Conservation (phyloP, 305 asterid species). For the Stenogyne calaminthoides region DNA sequence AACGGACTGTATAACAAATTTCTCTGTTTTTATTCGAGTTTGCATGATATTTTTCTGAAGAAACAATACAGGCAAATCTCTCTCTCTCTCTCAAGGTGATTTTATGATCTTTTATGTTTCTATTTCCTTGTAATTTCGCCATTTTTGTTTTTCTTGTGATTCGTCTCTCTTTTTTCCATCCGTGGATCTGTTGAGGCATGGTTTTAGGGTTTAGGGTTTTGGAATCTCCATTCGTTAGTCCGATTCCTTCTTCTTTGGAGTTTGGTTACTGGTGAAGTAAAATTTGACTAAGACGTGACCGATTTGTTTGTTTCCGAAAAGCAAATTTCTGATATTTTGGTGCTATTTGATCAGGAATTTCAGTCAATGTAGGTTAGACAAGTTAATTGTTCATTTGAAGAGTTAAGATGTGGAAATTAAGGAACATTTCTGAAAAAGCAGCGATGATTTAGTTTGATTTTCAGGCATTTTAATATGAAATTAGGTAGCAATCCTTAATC, state of each 20-base stretch:
- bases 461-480: constrained; percentile 6
- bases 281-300: constrained; percentile 27
- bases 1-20: constrained; percentile 9
- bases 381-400: neutral
- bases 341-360: constrained; percentile 1
- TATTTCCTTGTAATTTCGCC: neutral
- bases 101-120: constrained; percentile 5
- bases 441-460: neutral
- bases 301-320: neutral
- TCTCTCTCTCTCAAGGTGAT: constrained; percentile 4
- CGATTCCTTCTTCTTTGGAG: neutral
- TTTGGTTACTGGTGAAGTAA: constrained; percentile 8
- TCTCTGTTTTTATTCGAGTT: constrained; percentile 13
- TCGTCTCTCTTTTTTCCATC: neutral
- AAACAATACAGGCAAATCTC: neutral
- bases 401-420: neutral
- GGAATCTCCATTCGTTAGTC: constrained; percentile 25
- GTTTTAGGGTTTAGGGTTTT: constrained; percentile 17
- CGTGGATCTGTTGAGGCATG: constrained; percentile 25
- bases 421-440: neutral
- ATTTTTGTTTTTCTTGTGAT: neutral
- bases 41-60: constrained; percentile 29
- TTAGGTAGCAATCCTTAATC: neutral
- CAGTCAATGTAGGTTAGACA: neutral
- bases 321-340: constrained; percentile 19